Evolutionary conservation across 805 yeast species (phyloP).

Genomic region (Metschnikowia cerradonensis): DNA sequence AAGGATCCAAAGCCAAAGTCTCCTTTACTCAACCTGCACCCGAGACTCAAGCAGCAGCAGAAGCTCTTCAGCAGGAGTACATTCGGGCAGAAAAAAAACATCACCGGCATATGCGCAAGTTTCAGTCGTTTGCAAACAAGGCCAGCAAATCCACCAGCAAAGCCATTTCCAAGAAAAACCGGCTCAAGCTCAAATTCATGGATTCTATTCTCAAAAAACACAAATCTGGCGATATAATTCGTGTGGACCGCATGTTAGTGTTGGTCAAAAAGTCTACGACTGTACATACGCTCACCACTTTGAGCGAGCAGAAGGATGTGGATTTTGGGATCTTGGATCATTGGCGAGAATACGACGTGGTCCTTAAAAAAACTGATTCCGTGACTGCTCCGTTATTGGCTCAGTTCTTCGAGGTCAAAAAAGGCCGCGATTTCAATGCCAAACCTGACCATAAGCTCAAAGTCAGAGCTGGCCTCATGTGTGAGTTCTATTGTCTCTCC

Average conservation of each 20-base stretch:
- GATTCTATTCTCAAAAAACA: slow-evolving; percentile 19
- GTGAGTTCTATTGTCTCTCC: slow-evolving; percentile 56
- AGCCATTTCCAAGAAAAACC: slow-evolving; percentile 11
- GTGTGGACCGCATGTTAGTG: slow-evolving; percentile 66
- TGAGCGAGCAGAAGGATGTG: slow-evolving; percentile 48
- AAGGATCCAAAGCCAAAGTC: background rate
- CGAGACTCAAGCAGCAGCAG: slow-evolving; percentile 12
- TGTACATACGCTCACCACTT: slow-evolving; percentile 15
- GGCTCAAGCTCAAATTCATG: slow-evolving; percentile 19
- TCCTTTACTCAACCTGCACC: slow-evolving; percentile 24
- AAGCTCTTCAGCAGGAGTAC: slow-evolving; percentile 8
- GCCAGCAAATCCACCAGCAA: slow-evolving; percentile 24
- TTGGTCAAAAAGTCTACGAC: slow-evolving; percentile 45
- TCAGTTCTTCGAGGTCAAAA: slow-evolving; percentile 55
- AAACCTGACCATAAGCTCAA: slow-evolving; percentile 22
- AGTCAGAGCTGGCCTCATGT: slow-evolving; percentile 21
- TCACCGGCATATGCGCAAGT: slow-evolving; percentile 14
- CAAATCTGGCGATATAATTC: slow-evolving; percentile 57
- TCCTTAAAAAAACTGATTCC: slow-evolving; percentile 60
- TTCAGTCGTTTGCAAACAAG: slow-evolving; percentile 22
- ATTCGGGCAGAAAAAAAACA: slow-evolving; percentile 17
- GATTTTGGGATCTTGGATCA: slow-evolving; percentile 59
- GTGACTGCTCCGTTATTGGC: slow-evolving; percentile 49
- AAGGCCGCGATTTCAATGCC: slow-evolving; percentile 22
- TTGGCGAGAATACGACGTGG: slow-evolving; percentile 78